Conservation (phyloP, 805 yeast genomes). For the Hanseniaspora thailandica region DNA sequence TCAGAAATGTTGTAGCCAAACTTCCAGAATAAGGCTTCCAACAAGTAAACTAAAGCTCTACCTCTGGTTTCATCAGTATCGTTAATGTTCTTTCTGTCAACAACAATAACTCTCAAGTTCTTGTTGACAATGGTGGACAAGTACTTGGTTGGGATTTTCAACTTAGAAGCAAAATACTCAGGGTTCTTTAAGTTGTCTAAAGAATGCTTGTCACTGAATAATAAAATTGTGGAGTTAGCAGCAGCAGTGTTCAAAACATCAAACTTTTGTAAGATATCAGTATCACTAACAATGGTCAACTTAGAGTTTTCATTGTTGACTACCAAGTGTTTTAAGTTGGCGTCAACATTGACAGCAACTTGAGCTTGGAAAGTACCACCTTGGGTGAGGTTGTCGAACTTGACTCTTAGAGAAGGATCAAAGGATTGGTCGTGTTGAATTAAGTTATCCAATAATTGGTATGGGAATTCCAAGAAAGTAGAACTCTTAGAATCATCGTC, state of each 20-base stretch:
- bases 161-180: slow-evolving; percentile 38
- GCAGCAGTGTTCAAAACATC: slow-evolving; percentile 46
- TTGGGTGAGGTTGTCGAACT: slow-evolving; percentile 56
- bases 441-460: slow-evolving; percentile 11
- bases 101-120: slow-evolving; percentile 39
- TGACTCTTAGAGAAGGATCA: slow-evolving; percentile 43
- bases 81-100: slow-evolving; percentile 54
- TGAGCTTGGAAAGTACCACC: slow-evolving; percentile 73
- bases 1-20: slow-evolving; percentile 43
- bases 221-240: slow-evolving; percentile 33
- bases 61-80: slow-evolving; percentile 64
- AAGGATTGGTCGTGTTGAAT: slow-evolving; percentile 12
- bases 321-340: slow-evolving; percentile 17
- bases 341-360: slow-evolving; percentile 27
- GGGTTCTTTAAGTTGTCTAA: slow-evolving; percentile 28
- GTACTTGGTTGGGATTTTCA: slow-evolving; percentile 38
- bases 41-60: slow-evolving; percentile 58
- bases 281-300: slow-evolving; percentile 51
- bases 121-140: slow-evolving; percentile 44
- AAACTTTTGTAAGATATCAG: slow-evolving; percentile 41
- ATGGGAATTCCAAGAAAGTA: slow-evolving; percentile 4
- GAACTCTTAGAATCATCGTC: slow-evolving; percentile 38
- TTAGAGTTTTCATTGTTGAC: slow-evolving; percentile 46
- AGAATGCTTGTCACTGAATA: slow-evolving; percentile 31
- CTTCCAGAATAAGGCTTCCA: slow-evolving; percentile 74